Percentiles rank a stretch among this genome's conserved stretches.
These are phyloP conservation scores for Barbarea vulgaris DNA, from an alignment of 345 rosid species.

Conservation along the genomic window DNA sequence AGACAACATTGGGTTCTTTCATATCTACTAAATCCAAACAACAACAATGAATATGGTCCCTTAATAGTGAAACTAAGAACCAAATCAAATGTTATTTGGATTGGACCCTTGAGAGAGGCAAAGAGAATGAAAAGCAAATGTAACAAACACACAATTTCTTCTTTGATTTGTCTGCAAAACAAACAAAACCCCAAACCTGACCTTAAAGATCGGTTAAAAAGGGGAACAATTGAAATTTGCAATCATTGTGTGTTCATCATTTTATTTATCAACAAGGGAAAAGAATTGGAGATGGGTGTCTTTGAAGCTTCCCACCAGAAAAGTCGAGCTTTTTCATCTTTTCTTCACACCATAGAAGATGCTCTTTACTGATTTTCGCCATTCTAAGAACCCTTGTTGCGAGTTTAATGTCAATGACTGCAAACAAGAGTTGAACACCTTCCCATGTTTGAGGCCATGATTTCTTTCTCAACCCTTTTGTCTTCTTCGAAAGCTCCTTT, in stretches of 20 bases:
- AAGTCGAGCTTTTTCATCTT: slow-evolving; percentile 84
- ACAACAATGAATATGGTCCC: slow-evolving; percentile 30
- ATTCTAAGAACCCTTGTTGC: slow-evolving; percentile 69
- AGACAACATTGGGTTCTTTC: slow-evolving; percentile 43
- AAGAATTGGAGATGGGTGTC: slow-evolving; percentile 81
- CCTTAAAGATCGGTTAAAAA: too few species aligned
- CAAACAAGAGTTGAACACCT: slow-evolving; percentile 68
- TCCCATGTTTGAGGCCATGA: slow-evolving; percentile 74
- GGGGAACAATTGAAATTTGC: not conserved
- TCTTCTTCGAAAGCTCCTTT: slow-evolving; percentile 70
- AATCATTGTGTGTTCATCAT: slow-evolving; percentile 32
- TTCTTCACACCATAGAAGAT: slow-evolving; percentile 91
- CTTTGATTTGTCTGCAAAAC: slow-evolving; percentile 18
- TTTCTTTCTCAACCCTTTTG: slow-evolving; percentile 78
- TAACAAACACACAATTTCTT: slow-evolving; percentile 19
- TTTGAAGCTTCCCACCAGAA: slow-evolving; percentile 59
- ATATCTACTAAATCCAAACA: slow-evolving; percentile 28
- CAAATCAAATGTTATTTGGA: slow-evolving; percentile 2
- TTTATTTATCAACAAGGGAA: slow-evolving; percentile 72
- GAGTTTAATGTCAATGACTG: slow-evolving; percentile 69
- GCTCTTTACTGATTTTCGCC: slow-evolving; percentile 72
- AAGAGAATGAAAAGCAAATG: slow-evolving; percentile 2
- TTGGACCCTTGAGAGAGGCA: slow-evolving; percentile 15
- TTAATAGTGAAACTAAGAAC: slow-evolving; percentile 28
- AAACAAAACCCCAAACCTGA: not conserved